Conservation (phyloP, 2,329 filamentous ascomycete genomes). For the Penicillium brasilianum region DNA sequence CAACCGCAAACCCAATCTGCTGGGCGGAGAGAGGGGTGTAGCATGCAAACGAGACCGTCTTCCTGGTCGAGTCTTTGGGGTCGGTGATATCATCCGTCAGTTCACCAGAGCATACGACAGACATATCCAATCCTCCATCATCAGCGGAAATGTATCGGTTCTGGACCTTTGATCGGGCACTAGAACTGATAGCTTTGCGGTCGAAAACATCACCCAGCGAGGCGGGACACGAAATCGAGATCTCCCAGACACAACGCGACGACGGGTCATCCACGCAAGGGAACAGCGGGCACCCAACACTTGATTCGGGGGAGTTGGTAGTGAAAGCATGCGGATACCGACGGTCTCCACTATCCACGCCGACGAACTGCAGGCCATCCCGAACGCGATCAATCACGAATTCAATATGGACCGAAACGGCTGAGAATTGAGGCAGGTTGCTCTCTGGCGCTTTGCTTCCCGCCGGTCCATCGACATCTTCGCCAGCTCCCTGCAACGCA, state of each 20-base stretch:
- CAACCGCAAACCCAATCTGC: slow-evolving; percentile 91
- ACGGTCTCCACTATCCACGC: slow-evolving; percentile 76
- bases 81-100: slow-evolving; percentile 82
- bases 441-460: slow-evolving; percentile 45
- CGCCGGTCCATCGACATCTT: slow-evolving; percentile 44
- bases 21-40: slow-evolving; percentile 77
- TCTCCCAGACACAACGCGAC: slow-evolving; percentile 82
- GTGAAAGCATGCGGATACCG: slow-evolving; percentile 94
- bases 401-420: slow-evolving; percentile 72
- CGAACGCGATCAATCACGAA: slow-evolving; percentile 76
- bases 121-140: slow-evolving; percentile 86
- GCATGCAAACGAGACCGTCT: slow-evolving; percentile 84
- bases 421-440: slow-evolving; percentile 57
- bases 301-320: slow-evolving; percentile 76
- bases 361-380: slow-evolving; percentile 91
- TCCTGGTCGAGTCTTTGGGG: slow-evolving; percentile 76
- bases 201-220: slow-evolving; percentile 78
- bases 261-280: slow-evolving; percentile 89
- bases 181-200: slow-evolving; percentile 34
- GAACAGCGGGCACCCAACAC: slow-evolving; percentile 83
- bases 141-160: slow-evolving; percentile 65
- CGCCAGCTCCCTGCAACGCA: slow-evolving; percentile 46
- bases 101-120: slow-evolving; percentile 88
- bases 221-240: slow-evolving; percentile 83
- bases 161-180: slow-evolving; percentile 31